Evolutionary conservation across 768 basidiomycete genomes (phyloP), one percentile per base, ranked within the genome.

Genomic region (Rhodotorula babjevae): DNA sequence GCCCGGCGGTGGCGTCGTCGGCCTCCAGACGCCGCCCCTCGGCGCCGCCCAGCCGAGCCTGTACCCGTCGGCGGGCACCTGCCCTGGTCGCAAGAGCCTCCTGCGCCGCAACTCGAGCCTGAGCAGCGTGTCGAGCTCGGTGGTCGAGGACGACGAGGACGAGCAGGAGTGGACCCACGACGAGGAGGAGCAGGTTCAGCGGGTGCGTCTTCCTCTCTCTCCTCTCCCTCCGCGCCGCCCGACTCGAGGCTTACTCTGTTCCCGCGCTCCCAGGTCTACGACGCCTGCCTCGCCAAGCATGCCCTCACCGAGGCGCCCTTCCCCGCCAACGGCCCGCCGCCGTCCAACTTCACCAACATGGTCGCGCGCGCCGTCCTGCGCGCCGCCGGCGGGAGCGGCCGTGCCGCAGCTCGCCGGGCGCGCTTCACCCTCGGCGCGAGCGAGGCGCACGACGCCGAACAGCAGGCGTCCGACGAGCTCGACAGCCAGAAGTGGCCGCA

Each of bases 341-440:
- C 73, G 14, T 67, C 68, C 44, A 70, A 70, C 40, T 69, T 74
- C 53, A 74, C 65, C 29, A 69, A 74, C 73, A 67, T 60, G 33
- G 68, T 74, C 29, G 73, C 73, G 31, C 65, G 73, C 3, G 53
- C 66, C 23, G 60, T 74, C 62, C 53, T 74, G 11, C 62, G 62
- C 12, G 18, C 40, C 8, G 18, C 33, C 53, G 46, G 50, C 50
- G 47, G 36, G 47, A 14, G 65, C 49, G 7, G 49, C 42, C 46
- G 67, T 29, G 12, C 46, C 60, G 21, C 40, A 47, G 44, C 14
- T 25, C 61, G 58, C 36, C 21, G 31, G 21, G 57, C 68, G 9
- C 21, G 46, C 2, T 49, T 56, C 29, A 49, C 57, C 16, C 21
- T 42, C 4, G 62, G 68, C 3, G 50, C 42, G 8, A 61, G 46